phyloP scores from a whole-genome alignment of 2,329 filamentous ascomycete genomes.

The Zymoseptoria ardabiliae region DNA sequence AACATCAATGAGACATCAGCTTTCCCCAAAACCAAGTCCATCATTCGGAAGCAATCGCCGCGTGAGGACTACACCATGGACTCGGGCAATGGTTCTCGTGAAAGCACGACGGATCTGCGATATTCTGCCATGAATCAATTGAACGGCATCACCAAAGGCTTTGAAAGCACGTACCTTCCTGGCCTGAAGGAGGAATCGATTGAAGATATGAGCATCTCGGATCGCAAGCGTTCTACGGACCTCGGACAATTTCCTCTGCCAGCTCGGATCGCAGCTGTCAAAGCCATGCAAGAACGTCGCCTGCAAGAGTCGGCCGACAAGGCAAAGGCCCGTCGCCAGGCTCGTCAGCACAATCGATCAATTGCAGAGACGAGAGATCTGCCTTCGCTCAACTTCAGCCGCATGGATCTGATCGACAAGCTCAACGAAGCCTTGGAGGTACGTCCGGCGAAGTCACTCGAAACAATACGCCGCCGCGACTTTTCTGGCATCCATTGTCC shows the following conservation, averaged over 20 bases:
- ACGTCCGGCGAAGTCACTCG: conserved; percentile 34
- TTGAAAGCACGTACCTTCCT: conserved; percentile 32
- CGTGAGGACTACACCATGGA: conserved; percentile 17
- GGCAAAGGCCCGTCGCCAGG: conserved; percentile 23
- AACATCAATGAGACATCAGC: conserved; percentile 11
- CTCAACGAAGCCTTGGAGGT: conserved; percentile 38
- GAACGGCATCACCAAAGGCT: conserved; percentile 20
- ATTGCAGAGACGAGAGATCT: conserved; percentile 35
- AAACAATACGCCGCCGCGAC: conserved; percentile 26
- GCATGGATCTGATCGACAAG: conserved; percentile 39
- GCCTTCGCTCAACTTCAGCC: conserved; percentile 44
- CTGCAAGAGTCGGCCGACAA: conserved; percentile 27
- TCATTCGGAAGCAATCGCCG: conserved; percentile 23
- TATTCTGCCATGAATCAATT: conserved; percentile 14
- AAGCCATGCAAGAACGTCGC: conserved; percentile 30
- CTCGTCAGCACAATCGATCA: conserved; percentile 25
- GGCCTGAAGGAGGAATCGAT: conserved; percentile 44
- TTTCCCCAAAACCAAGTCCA: conserved; percentile 19
- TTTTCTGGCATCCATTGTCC: conserved; percentile 28
- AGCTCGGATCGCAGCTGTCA: conserved; percentile 29
- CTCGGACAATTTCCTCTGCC: conserved; percentile 24
- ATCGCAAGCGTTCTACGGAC: conserved; percentile 18
- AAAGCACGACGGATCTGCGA: conserved; percentile 23
- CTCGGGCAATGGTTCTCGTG: conserved; percentile 14
- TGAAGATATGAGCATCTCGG: conserved; percentile 37